Evolutionary conservation across 768 basidiomycete genomes (phyloP).

Genomic region (Psilocybe cyanescens): DNA sequence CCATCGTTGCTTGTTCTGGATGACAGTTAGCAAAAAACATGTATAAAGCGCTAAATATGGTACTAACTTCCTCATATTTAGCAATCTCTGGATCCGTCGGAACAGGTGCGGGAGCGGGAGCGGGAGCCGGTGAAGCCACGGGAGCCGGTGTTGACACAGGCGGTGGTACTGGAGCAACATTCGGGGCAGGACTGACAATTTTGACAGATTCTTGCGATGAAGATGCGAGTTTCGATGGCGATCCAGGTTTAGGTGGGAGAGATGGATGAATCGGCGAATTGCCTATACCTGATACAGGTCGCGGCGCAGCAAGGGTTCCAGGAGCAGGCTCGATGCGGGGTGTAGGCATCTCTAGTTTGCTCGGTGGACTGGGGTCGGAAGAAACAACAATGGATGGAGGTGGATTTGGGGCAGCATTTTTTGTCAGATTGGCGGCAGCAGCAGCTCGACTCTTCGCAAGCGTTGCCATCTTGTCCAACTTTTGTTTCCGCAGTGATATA

Average conservation of each 20-base stretch:
- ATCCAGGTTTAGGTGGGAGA: slow-evolving; percentile 70
- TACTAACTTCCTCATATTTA: slow-evolving; percentile 64
- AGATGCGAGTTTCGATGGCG: slow-evolving; percentile 35
- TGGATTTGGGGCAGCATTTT: slow-evolving; percentile 13
- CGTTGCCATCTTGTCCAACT: slow-evolving; percentile 35
- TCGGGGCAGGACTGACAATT: slow-evolving; percentile 25
- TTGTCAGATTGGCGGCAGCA: slow-evolving; percentile 13
- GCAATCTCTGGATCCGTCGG: slow-evolving; percentile 42
- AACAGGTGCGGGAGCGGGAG: slow-evolving; percentile 25
- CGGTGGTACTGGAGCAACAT: slow-evolving; percentile 29
- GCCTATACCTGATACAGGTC: slow-evolving; percentile 30
- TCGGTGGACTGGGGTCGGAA: slow-evolving; percentile 12
- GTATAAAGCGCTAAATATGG: background rate
- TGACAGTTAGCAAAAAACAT: slow-evolving; percentile 7
- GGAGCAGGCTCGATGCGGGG: slow-evolving; percentile 13
- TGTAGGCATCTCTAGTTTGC: slow-evolving; percentile 9
- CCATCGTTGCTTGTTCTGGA: slow-evolving; percentile 75
- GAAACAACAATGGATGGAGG: slow-evolving; percentile 17
- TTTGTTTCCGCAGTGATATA: slow-evolving; percentile 57
- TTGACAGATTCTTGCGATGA: slow-evolving; percentile 26
- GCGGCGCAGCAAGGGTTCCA: slow-evolving; percentile 26
- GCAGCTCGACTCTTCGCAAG: slow-evolving; percentile 31
- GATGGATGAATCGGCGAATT: slow-evolving; percentile 66
- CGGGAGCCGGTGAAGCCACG: slow-evolving; percentile 21
- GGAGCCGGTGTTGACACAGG: slow-evolving; percentile 30